A percentile compares a stretch with the other conserved stretches of the same genome.
Evolutionary conservation across 148 eudicot species (phyloP).

Genomic region (Euryodendron excelsum): DNA sequence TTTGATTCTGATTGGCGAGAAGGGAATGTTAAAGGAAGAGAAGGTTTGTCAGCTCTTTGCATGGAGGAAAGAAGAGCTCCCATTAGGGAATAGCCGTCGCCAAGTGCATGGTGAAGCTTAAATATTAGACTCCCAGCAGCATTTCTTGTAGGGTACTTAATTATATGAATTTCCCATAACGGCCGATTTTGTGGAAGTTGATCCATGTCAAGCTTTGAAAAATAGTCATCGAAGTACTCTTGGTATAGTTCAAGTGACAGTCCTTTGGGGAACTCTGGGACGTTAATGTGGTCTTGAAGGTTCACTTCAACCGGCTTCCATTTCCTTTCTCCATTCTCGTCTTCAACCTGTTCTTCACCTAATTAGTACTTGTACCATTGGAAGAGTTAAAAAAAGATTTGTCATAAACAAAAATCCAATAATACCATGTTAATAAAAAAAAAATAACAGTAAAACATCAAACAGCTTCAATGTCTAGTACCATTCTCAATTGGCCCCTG

Average conservation of each 20-base stretch:
- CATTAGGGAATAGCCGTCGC: constrained; percentile 20
- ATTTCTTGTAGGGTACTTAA: background rate
- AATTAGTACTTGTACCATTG: background rate
- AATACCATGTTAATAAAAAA: too few species aligned
- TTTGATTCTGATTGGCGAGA: background rate
- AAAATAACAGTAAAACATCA: too few species aligned
- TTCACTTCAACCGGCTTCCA: constrained; percentile 18
- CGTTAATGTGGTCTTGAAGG: constrained; percentile 2
- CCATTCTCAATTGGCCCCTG: too few species aligned
- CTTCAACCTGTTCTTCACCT: constrained; percentile 1
- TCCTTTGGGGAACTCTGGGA: constrained; percentile 4
- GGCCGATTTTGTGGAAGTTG: constrained; percentile 10
- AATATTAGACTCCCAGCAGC: constrained; percentile 16
- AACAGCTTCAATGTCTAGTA: too few species aligned
- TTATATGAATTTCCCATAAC: constrained; percentile 20
- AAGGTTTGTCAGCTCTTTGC: constrained; percentile 20
- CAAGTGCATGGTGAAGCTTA: constrained; percentile 27
- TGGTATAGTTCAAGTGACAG: constrained; percentile 7
- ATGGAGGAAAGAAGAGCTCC: constrained; percentile 18
- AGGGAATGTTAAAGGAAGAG: constrained; percentile 18
- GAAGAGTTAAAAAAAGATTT: too few species aligned
- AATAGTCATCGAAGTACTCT: background rate
- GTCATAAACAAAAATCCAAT: too few species aligned
- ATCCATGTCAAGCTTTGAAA: background rate
- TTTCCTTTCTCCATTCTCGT: background rate